Evolutionary conservation across 2,329 filamentous ascomycete genomes (phyloP), one percentile per base, ranked within the genome.

Genomic region (Dactylellina cionopaga): DNA sequence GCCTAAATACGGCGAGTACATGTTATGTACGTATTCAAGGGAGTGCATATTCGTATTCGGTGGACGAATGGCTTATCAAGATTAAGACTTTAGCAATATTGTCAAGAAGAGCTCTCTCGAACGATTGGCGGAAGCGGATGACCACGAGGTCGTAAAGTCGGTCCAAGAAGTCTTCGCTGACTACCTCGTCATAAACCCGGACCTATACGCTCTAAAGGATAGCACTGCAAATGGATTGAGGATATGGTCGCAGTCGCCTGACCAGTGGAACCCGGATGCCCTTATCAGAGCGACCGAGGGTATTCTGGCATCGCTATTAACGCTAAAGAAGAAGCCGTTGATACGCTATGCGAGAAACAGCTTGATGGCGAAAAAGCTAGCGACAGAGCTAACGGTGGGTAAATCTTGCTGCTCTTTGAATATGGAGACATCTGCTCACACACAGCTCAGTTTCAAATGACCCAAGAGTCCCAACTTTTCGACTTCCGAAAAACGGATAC

Each of bases 151-250:
- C 33, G 94, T 99, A 75, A 96, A 93, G 79, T 85, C 88, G 10
- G 90, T 99, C 0, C 93, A 98, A 79, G 95, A 99, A 81, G 92
- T 96, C 80, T 99, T 98, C 80, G 92, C 94, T 74, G 95, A 99
- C 80, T 99, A 94, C 79, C 87, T 95, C 46, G 92, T 97, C 78
- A 88, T 98, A 79, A 99, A 99, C 78, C 92, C 93, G 0, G 96
- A 99, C 78, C 84, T 99, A 0, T 96, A 95, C 80, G 92, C 92
- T 3, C 82, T 97, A 59, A 71, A 64, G 51, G 66, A 71, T 19
- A 71, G 66, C 15, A 58, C 35, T 2, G 35, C 54, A 13, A 64
- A 59, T 27, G 66, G 66, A 17, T 55, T 73, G n/a, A 85, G 89
- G 71, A 85, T 96, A 82, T 97, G 92, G 92, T 90, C 89, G 62